A percentile compares a stretch with the other conserved stretches of the same genome.
These are phyloP conservation scores for Otatea glauca DNA, from an alignment of 176 grass and related monocot genomes.

Conservation along the genomic window DNA sequence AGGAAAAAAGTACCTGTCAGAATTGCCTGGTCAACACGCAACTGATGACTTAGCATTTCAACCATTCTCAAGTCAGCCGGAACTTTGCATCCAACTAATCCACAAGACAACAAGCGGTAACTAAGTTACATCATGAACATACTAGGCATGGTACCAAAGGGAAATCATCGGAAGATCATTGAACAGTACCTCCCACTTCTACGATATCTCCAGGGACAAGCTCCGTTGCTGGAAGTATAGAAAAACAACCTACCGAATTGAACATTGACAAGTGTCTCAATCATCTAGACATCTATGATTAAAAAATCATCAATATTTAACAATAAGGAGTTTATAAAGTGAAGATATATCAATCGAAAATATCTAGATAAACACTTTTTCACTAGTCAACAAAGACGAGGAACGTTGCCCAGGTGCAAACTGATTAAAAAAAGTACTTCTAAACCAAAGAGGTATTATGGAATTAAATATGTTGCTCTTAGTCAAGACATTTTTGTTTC, in stretches of 20 bases:
- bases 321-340: neutral
- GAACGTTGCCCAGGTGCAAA: neutral
- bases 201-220: conserved; percentile 99
- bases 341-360: neutral
- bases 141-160: conserved; percentile 23
- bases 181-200: conserved; percentile 90
- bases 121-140: conserved; percentile 37
- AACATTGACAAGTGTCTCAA: conserved; percentile 38
- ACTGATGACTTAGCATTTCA: conserved; percentile 94
- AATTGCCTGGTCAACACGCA: conserved; percentile 99
- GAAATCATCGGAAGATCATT: conserved; percentile 30
- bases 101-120: conserved; percentile 26
- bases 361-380: conserved; percentile 4
- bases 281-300: conserved; percentile 33
- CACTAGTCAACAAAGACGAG: neutral
- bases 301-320: neutral
- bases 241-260: conserved; percentile 81
- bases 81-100: conserved; percentile 93
- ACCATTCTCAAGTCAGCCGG: conserved; percentile 97
- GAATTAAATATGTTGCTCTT: neutral
- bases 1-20: conserved; percentile 76
- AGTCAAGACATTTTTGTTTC: neutral
- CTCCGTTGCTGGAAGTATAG: conserved; percentile 94
- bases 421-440: neutral
- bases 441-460: neutral